Base-by-base conservation (phyloP, 2,329 filamentous ascomycete genomes). In the Sporothrix schenckii region DNA sequence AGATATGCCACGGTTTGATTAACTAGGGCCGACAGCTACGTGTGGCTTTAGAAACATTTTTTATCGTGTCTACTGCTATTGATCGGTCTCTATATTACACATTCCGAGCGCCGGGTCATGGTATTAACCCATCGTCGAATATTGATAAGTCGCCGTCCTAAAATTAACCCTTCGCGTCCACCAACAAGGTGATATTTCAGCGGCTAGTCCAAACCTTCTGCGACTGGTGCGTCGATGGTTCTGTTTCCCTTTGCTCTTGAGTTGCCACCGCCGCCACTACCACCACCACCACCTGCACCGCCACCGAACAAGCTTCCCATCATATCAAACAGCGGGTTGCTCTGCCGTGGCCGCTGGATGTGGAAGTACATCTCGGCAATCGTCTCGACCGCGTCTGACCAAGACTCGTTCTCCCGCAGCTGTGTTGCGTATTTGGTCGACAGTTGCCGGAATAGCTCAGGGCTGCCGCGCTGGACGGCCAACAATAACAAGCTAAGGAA, bases 341-440 rank as follows among this genome's bases (percentile, higher is more conserved):
- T 91, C 83, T 97, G 93, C 76, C 91, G 87, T 61, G 94, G 94
- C 77, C 93, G 90, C 82, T 89, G 88, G 79, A 99, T 96, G 49
- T 89, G 89, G 81, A 99, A 99, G 83, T 98, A 99, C 88, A 97
- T 94, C 83, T 99, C 94, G 65, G 91, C 94, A 76, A 99, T 90
- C 79, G 92, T 89, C 75, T 93, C 91, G 72, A 99, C 82, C 30
- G 92, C 86, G 78, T 93, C 93, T 47, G 89, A 88, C 94, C 94
- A 98, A 14, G 86, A 84, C 5, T 87, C 88, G 0, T 89, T 84
- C 75, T 98, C 94, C 76, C 89, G 89, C 71, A 98, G 86, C 76
- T 97, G 88, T 6, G 84, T 80, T 50, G 89, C 87, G 80, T 98
- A 99, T 78, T 97, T 95, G 72, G 86, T 88, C 75, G 90, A 88